Evolutionary conservation across 2,329 filamentous ascomycete species (phyloP).

Genomic region (Cucurbitaria berberidis): DNA sequence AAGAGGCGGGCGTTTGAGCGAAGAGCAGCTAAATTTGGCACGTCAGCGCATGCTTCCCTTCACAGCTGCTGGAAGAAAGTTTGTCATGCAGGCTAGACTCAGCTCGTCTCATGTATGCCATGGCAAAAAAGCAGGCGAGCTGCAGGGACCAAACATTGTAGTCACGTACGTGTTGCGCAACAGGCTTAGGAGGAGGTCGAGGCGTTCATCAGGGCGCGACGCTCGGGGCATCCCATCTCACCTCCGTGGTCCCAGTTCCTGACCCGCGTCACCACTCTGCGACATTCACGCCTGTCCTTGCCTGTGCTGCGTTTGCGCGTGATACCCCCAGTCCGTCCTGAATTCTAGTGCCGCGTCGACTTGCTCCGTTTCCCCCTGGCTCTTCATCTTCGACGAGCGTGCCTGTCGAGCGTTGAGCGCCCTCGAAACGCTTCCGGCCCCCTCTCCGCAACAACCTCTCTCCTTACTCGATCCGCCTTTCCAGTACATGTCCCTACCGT

Average conservation of each 20-base stretch:
- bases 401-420: constrained; percentile 4
- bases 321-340: constrained; percentile 4
- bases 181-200: not conserved
- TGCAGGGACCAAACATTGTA: constrained; percentile 2
- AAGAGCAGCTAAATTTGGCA: constrained; percentile 27
- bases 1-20: constrained; percentile 28
- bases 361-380: constrained; percentile 2
- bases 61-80: constrained; percentile 10
- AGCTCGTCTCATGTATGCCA: not conserved
- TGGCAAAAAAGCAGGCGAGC: not conserved
- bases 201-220: not conserved
- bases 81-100: constrained; percentile 9
- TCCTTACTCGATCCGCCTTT: constrained; percentile 1
- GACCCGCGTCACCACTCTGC: constrained; percentile 15
- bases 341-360: not conserved
- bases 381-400: constrained; percentile 3
- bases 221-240: constrained; percentile 3
- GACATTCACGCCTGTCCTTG: constrained; percentile 7
- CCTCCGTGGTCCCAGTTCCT: constrained; percentile 7
- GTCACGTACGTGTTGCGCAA: constrained; percentile 2
- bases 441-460: constrained; percentile 8
- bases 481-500: constrained; percentile 10
- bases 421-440: constrained; percentile 16
- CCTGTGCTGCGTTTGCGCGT: constrained; percentile 13
- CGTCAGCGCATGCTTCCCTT: not conserved